These are phyloP conservation scores for Didymella arachidicola DNA, from an alignment of 2,329 filamentous ascomycete species.

Conservation along the genomic window DNA sequence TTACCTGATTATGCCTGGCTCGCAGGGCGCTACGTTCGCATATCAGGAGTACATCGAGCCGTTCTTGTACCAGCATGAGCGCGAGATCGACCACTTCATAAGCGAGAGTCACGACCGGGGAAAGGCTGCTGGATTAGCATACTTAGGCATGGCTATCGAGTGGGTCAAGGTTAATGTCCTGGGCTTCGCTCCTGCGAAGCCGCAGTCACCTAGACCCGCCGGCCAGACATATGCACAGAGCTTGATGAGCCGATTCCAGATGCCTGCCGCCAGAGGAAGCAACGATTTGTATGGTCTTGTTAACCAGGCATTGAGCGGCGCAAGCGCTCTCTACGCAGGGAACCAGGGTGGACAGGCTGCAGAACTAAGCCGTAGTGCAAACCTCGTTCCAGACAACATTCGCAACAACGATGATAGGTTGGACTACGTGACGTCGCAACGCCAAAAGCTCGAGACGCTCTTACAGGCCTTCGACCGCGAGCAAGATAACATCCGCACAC, in stretches of 20 bases:
- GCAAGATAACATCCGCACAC: conserved; percentile 65
- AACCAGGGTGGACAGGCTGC: conserved; percentile 54
- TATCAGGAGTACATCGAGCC: conserved; percentile 89
- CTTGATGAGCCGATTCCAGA: conserved; percentile 84
- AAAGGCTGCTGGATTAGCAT: conserved; percentile 75
- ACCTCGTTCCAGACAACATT: conserved; percentile 75
- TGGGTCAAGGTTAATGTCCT: conserved; percentile 77
- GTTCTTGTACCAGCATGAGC: conserved; percentile 85
- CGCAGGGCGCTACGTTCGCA: conserved; percentile 86
- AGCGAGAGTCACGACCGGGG: conserved; percentile 79
- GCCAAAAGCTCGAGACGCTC: conserved; percentile 76
- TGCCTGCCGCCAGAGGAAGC: conserved; percentile 72
- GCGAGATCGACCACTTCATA: conserved; percentile 89
- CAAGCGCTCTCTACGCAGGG: conserved; percentile 58
- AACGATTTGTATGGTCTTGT: conserved; percentile 81
- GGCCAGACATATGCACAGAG: conserved; percentile 75
- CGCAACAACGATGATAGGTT: conserved; percentile 71
- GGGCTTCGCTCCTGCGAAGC: conserved; percentile 69
- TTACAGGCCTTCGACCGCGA: conserved; percentile 82
- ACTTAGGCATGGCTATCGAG: conserved; percentile 56
- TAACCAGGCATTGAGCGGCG: conserved; percentile 73
- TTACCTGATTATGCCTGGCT: conserved; percentile 96
- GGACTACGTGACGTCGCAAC: conserved; percentile 78
- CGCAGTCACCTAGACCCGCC: conserved; percentile 55
- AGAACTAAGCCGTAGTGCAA: conserved; percentile 65